phyloP scores from a whole-genome alignment of 2,329 filamentous ascomycete species.

The Rhexocercosporidium sp. region DNA sequence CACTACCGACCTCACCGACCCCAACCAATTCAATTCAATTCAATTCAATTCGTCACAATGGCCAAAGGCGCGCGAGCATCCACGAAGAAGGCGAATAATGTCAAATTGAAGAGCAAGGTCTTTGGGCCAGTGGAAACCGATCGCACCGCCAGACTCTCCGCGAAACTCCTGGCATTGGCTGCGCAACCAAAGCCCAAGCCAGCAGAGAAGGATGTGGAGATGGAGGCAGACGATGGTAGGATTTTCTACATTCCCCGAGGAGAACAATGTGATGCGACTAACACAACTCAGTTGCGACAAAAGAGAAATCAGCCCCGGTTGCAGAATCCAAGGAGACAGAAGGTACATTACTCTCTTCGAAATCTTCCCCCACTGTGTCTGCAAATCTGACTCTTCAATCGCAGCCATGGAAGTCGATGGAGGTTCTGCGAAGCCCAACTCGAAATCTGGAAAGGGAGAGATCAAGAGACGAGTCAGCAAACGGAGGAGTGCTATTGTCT shows the following conservation, averaged over 20 bases:
- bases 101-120: slow-evolving; percentile 77
- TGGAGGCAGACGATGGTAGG: slow-evolving; percentile 48
- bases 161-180: slow-evolving; percentile 82
- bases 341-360: slow-evolving; percentile 27
- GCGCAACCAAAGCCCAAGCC: slow-evolving; percentile 72
- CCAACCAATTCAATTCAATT: no score
- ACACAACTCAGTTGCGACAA: slow-evolving; percentile 23
- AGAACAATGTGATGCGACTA: background rate
- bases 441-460: slow-evolving; percentile 53
- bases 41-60: slow-evolving; percentile 63
- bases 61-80: slow-evolving; percentile 86
- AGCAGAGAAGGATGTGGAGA: slow-evolving; percentile 55
- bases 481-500: slow-evolving; percentile 63
- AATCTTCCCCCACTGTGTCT: background rate
- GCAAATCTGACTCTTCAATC: background rate
- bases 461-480: slow-evolving; percentile 57
- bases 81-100: slow-evolving; percentile 81
- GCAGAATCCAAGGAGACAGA: slow-evolving; percentile 33
- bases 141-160: slow-evolving; percentile 80
- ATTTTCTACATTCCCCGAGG: background rate
- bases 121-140: slow-evolving; percentile 84
- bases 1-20: background rate
- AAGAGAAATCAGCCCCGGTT: slow-evolving; percentile 24
- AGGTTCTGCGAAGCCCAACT: slow-evolving; percentile 44
- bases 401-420: slow-evolving; percentile 64